Conservation (phyloP, 2,329 filamentous ascomycete genomes). For the Helicocarpus griseus region DNA sequence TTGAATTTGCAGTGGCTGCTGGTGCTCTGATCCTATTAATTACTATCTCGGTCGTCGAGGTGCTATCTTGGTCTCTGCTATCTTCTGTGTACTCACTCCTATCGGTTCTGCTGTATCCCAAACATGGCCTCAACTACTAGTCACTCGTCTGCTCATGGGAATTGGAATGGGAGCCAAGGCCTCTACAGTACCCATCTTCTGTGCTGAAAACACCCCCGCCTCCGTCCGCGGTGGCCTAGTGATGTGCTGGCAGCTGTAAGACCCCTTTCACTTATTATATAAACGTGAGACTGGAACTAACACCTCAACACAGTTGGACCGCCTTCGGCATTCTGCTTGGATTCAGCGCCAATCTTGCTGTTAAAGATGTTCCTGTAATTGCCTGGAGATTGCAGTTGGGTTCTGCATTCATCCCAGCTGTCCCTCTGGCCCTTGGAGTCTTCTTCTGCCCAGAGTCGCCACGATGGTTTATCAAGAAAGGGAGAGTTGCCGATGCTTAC, state of each 20-base stretch:
- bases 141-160: slow-evolving; percentile 49
- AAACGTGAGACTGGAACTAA: slow-evolving; percentile 2
- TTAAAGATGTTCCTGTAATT: slow-evolving; percentile 49
- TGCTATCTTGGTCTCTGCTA: slow-evolving; percentile 53
- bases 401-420: slow-evolving; percentile 55
- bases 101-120: slow-evolving; percentile 56
- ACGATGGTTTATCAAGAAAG: slow-evolving; percentile 59
- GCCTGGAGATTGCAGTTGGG: slow-evolving; percentile 56
- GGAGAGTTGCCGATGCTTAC: slow-evolving; percentile 52
- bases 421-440: slow-evolving; percentile 49
- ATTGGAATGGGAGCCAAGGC: slow-evolving; percentile 54
- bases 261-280: slow-evolving; percentile 16
- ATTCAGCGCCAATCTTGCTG: slow-evolving; percentile 54
- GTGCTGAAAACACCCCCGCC: slow-evolving; percentile 47
- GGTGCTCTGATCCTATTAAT: slow-evolving; percentile 58
- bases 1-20: slow-evolving; percentile 44
- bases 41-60: slow-evolving; percentile 50
- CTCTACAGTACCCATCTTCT: slow-evolving; percentile 47
- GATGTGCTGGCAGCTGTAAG: slow-evolving; percentile 44
- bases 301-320: slow-evolving; percentile 30
- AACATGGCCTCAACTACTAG: slow-evolving; percentile 49
- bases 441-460: slow-evolving; percentile 57
- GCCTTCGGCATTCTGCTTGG: slow-evolving; percentile 59
- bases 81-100: slow-evolving; percentile 58
- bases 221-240: slow-evolving; percentile 47